Evolutionary conservation across 1,284 basidiomycete species (phyloP).

Genomic region (Apiotrichum siamense): DNA sequence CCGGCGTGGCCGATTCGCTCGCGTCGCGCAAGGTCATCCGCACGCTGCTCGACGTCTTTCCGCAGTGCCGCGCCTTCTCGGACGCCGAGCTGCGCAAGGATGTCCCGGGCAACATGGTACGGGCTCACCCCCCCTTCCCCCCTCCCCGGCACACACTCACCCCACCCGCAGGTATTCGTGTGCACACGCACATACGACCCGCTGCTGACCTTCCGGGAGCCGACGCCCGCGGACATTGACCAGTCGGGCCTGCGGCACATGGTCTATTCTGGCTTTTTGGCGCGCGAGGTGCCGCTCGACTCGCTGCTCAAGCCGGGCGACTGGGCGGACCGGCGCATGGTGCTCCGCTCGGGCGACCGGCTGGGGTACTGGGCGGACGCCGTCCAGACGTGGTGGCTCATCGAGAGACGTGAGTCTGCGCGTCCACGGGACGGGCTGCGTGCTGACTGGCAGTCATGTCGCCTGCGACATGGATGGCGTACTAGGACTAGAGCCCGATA

Average conservation of each 20-base stretch:
- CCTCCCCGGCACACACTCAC: background rate
- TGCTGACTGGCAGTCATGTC: constrained; percentile 24
- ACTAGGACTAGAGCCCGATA: too few species aligned
- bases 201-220: constrained; percentile 60
- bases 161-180: constrained; percentile 6
- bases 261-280: constrained; percentile 33
- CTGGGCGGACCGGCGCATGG: background rate
- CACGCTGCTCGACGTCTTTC: constrained; percentile 62
- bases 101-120: constrained; percentile 69
- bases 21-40: constrained; percentile 64
- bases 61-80: constrained; percentile 44
- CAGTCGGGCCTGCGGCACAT: constrained; percentile 31
- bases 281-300: constrained; percentile 29
- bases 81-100: constrained; percentile 41
- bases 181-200: constrained; percentile 47
- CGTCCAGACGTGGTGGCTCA: constrained; percentile 28
- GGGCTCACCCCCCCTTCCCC: constrained; percentile 13
- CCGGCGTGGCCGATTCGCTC: constrained; percentile 59
- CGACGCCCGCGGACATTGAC: constrained; percentile 37
- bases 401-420: constrained; percentile 29
- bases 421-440: too few species aligned
- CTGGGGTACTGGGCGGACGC: constrained; percentile 13
- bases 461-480: too few species aligned
- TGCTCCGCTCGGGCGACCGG: constrained; percentile 9
- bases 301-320: constrained; percentile 14